A percentile compares a stretch with the other conserved stretches of the same genome.
These are phyloP conservation scores for Xylariaceae sp. DNA, from an alignment of 2,329 filamentous ascomycete species.

Conservation along the genomic window DNA sequence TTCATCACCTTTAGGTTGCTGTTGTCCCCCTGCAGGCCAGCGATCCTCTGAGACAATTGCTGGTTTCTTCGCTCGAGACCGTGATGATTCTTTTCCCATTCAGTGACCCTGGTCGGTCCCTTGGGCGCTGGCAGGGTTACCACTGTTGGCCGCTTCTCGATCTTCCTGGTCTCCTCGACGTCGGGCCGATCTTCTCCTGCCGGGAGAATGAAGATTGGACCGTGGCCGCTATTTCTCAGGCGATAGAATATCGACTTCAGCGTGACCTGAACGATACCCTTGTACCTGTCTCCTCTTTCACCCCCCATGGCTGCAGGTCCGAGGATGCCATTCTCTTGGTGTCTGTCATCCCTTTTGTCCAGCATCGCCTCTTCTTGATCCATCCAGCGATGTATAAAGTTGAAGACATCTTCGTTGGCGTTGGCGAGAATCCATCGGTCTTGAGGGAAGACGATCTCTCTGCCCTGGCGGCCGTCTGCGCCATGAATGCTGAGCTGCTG, in stretches of 20 bases:
- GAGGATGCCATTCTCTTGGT: constrained; percentile 33
- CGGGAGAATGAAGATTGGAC: constrained; percentile 51
- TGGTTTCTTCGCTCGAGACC: constrained; percentile 2
- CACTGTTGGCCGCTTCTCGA: constrained; percentile 41
- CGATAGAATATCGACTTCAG: constrained; percentile 50
- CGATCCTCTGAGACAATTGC: background rate
- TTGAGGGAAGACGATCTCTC: constrained; percentile 51
- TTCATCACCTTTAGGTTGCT: background rate
- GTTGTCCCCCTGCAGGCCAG: background rate
- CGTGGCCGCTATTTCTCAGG: constrained; percentile 38
- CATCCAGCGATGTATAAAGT: constrained; percentile 41
- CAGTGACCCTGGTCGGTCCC: constrained; percentile 9
- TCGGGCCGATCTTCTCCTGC: constrained; percentile 43
- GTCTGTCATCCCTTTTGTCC: constrained; percentile 30
- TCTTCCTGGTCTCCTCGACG: constrained; percentile 37
- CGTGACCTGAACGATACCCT: constrained; percentile 45
- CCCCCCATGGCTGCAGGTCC: constrained; percentile 34
- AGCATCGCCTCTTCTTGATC: constrained; percentile 41
- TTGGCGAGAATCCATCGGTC: constrained; percentile 54
- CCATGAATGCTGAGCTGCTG: constrained; percentile 51
- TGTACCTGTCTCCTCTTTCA: constrained; percentile 28
- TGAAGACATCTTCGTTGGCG: constrained; percentile 46
- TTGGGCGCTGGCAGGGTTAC: constrained; percentile 22
- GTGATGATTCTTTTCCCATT: constrained; percentile 19
- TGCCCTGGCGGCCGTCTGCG: constrained; percentile 46